A percentile compares a stretch with the other conserved stretches of the same genome.
Evolutionary conservation across 179 eudicot genomes (phyloP).

Genomic region (Corrigiola litoralis): DNA sequence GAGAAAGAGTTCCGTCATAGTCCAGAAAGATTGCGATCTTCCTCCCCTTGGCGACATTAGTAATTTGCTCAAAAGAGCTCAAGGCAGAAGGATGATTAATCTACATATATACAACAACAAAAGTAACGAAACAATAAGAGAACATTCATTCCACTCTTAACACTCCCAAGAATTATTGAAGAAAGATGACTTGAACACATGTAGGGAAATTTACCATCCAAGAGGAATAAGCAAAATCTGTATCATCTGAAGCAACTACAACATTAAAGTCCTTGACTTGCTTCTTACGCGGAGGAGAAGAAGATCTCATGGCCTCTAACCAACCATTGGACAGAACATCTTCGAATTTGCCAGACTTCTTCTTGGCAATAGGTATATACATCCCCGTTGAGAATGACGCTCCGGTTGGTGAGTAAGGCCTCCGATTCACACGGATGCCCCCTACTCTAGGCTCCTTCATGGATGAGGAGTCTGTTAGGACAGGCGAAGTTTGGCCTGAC

Average conservation of each 20-base stretch:
- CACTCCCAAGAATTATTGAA: background rate
- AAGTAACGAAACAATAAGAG: background rate
- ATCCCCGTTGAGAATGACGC: slow-evolving; percentile 26
- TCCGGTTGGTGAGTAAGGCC: slow-evolving; percentile 25
- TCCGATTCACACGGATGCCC: slow-evolving; percentile 27
- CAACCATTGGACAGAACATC: slow-evolving; percentile 37
- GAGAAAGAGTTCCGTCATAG: slow-evolving; percentile 41
- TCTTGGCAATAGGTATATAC: slow-evolving; percentile 27
- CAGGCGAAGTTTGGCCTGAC: slow-evolving; percentile 34
- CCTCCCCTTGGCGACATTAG: slow-evolving; percentile 24
- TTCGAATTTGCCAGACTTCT: slow-evolving; percentile 26
- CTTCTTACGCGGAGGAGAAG: slow-evolving; percentile 41
- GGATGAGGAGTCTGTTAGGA: slow-evolving; percentile 34
- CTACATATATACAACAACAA: slow-evolving; percentile 18
- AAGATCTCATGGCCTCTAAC: slow-evolving; percentile 45
- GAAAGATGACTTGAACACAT: background rate
- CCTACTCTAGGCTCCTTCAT: slow-evolving; percentile 29
- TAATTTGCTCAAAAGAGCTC: slow-evolving; percentile 22
- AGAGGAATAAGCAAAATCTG: slow-evolving; percentile 27
- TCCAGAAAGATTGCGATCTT: slow-evolving; percentile 38
- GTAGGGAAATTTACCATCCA: slow-evolving; percentile 29
- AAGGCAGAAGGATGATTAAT: slow-evolving; percentile 37
- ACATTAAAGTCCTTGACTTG: slow-evolving; percentile 23
- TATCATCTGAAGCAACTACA: slow-evolving; percentile 25
- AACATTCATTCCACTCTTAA: background rate